phyloP scores from a whole-genome alignment of 2,329 filamentous ascomycete genomes.

The Balansia obtecta region DNA sequence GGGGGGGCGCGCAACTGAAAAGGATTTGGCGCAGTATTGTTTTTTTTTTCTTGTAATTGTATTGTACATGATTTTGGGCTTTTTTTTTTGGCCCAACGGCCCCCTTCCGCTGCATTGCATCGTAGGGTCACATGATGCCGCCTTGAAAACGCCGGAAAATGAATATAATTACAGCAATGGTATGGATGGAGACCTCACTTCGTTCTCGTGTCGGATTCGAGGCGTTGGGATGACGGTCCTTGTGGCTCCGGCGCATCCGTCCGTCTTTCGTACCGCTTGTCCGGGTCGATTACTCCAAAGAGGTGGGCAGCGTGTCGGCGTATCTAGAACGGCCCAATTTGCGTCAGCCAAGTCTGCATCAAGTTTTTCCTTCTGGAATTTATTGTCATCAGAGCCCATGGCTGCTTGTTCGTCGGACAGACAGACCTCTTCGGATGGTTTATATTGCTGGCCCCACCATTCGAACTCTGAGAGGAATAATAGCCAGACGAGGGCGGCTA shows the following conservation, averaged over 20 bases:
- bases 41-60: too few relatives aligned
- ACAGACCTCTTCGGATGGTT: conserved; percentile 28
- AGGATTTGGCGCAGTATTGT: neutral
- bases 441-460: conserved; percentile 30
- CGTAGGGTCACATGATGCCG: neutral
- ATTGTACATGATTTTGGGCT: neutral
- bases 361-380: too few relatives aligned
- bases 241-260: conserved; percentile 23
- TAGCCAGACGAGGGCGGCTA: conserved; percentile 25
- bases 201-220: conserved; percentile 12
- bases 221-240: conserved; percentile 11
- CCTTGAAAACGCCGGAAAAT: neutral
- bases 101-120: neutral
- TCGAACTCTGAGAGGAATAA: conserved; percentile 31
- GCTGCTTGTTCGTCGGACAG: neutral
- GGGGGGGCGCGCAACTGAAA: too few relatives aligned
- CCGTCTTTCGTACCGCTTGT: conserved; percentile 29
- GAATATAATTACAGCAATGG: neutral
- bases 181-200: neutral
- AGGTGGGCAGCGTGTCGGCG: conserved; percentile 24
- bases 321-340: conserved; percentile 15
- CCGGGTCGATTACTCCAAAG: conserved; percentile 28
- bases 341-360: neutral
- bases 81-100: too few relatives aligned
- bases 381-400: neutral